Base-by-base conservation (phyloP, 768 basidiomycete species). In the Hericium coralloides region DNA sequence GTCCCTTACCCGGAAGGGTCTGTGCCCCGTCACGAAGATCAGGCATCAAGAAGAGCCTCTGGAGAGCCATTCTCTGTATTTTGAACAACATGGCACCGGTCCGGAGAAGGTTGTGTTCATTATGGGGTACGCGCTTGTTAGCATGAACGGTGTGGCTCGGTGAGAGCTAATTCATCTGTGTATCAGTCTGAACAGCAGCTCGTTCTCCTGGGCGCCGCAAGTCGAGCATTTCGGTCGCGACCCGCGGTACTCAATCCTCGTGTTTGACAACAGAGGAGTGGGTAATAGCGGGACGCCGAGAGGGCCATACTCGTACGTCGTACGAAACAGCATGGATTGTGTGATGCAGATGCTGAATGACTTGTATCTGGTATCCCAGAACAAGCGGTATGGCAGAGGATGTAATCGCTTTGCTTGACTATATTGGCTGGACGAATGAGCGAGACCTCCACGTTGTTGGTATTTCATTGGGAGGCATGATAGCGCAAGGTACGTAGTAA, bases 181-280 rank as follows among this genome's bases (percentile, higher is more conserved):
- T 22, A 45, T 18, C 59, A 85, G 84, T 3, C 62, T 91, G 59
- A 88, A 85, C 66, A 74, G 76, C 55, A 82, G 73, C 60, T 81
- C 76, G 4, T 88, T 84, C 63, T 75, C 76, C 1, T 90, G 87
- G 89, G 65, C 67, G 0, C 64, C 71, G 0, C 88, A 92, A 66
- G 84, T 92, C 2, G 67, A 76, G 4, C 74, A 85, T 65, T 90
- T 92, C 61, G 74, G 77, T 8, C 69, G 65, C n/a, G 67, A 76
- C 15, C 69, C 73, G 12, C 71, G 80, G 36, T 86, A 85, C 64
- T 76, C 81, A 0, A 72, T 80, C 12, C 73, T 92, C 2, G 87
- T 89, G 4, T 91, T 92, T 65, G 91, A 92, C 69, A 92, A 93
- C 67, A 79, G 91, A 38, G 91, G 91, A 1, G 88, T 88, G 6